A percentile compares a stretch with the other conserved stretches of the same genome.
These are phyloP conservation scores for Lichtheimia ramosa DNA, from an alignment of 371 early-diverging fungal species.

Conservation along the genomic window DNA sequence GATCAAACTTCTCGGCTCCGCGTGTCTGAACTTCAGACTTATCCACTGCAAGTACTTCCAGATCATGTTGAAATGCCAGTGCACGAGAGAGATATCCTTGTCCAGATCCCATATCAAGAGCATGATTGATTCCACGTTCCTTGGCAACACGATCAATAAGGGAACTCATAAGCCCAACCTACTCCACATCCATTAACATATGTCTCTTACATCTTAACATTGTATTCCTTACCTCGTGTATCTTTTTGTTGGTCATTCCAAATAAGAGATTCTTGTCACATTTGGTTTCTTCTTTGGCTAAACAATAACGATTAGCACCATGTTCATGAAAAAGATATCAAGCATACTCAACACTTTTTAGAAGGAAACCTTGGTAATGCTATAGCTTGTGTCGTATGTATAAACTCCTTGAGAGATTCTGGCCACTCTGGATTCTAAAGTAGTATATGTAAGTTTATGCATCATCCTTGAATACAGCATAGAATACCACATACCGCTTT, in stretches of 20 bases:
- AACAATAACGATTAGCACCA: neutral
- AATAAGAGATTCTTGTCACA: conserved; percentile 9
- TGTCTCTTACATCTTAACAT: neutral
- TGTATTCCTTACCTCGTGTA: conserved; percentile 18
- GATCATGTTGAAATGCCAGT: conserved; percentile 68
- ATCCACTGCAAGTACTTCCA: conserved; percentile 81
- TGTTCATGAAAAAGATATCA: too few relatives aligned
- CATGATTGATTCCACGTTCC: conserved; percentile 35
- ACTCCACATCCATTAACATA: neutral
- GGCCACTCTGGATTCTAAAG: conserved; percentile 12
- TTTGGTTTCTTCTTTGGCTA: neutral
- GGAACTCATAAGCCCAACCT: conserved; percentile 64
- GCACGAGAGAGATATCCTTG: conserved; percentile 79
- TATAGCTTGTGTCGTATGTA: conserved; percentile 7
- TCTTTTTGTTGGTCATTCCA: conserved; percentile 27
- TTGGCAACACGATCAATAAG: conserved; percentile 54
- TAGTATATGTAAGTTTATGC: neutral
- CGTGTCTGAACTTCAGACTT: conserved; percentile 75
- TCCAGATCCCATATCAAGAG: conserved; percentile 73
- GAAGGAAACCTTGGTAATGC: conserved; percentile 5
- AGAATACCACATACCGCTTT: neutral
- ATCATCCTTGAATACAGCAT: neutral
- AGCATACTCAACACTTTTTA: conserved; percentile 4
- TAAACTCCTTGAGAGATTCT: conserved; percentile 12
- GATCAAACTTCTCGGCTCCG: conserved; percentile 72